Conservation (phyloP, 768 basidiomycete species). For the Lentinula lateritia region DNA sequence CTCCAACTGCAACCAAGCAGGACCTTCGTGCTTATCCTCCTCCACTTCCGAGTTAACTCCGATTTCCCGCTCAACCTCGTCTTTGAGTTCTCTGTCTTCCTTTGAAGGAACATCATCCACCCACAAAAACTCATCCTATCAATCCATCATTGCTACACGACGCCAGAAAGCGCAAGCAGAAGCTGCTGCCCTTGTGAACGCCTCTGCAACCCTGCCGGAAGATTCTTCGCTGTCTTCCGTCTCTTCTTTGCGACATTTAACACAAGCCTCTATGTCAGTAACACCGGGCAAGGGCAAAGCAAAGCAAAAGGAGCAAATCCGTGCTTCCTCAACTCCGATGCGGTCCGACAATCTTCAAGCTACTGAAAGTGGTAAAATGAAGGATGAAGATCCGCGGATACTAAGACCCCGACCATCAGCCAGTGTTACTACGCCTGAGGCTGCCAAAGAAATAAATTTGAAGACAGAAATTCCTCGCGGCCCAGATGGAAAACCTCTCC, state of each 20-base stretch:
- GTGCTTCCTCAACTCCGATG: slow-evolving; percentile 6
- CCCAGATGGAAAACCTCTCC: slow-evolving; percentile 61
- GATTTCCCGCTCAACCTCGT: slow-evolving; percentile 30
- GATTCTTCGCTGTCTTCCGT: slow-evolving; percentile 33
- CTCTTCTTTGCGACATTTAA: slow-evolving; percentile 7
- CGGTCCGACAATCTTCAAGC: slow-evolving; percentile 19
- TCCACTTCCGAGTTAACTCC: slow-evolving; percentile 4
- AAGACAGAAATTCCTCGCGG: slow-evolving; percentile 46
- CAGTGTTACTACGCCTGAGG: slow-evolving; percentile 27
- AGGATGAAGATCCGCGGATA: slow-evolving; percentile 47
- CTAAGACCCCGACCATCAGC: slow-evolving; percentile 43
- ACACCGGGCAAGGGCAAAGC: slow-evolving; percentile 3
- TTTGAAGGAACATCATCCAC: slow-evolving; percentile 20
- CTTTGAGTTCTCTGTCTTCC: slow-evolving; percentile 37
- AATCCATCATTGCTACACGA: slow-evolving; percentile 57
- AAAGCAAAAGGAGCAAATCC: slow-evolving; percentile 3
- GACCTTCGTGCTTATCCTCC: neutral
- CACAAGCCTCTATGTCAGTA: slow-evolving; percentile 1
- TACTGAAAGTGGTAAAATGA: slow-evolving; percentile 34
- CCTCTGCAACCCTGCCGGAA: slow-evolving; percentile 36
- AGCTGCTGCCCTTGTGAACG: neutral
- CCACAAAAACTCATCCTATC: slow-evolving; percentile 37
- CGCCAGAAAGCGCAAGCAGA: slow-evolving; percentile 39
- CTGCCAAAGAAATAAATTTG: slow-evolving; percentile 26
- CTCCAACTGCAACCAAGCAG: slow-evolving; percentile 20